Percentiles rank a stretch among this genome's conserved stretches.
Conservation (phyloP, 2,329 filamentous ascomycete species). For the Fonsecaea multimorphosa region DNA sequence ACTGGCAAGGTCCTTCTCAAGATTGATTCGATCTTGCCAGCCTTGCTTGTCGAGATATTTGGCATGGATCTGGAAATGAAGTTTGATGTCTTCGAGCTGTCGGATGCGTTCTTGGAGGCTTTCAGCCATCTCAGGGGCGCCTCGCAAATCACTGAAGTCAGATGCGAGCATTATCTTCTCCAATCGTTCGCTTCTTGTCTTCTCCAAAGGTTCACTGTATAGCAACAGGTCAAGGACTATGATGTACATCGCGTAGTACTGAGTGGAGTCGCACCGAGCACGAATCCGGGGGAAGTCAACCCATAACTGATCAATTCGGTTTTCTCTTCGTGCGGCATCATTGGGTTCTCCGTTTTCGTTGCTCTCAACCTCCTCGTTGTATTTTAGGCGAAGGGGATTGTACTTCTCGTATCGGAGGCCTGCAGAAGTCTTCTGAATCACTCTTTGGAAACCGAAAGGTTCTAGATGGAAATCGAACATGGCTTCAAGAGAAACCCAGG, state of each 20-base stretch:
- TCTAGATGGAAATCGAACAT: slow-evolving; percentile 96
- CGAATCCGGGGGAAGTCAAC: slow-evolving; percentile 94
- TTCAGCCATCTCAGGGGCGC: slow-evolving; percentile 90
- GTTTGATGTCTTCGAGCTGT: slow-evolving; percentile 94
- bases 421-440: slow-evolving; percentile 95
- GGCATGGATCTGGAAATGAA: slow-evolving; percentile 91
- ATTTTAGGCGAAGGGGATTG: slow-evolving; percentile 95
- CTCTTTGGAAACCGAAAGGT: slow-evolving; percentile 96
- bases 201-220: slow-evolving; percentile 95
- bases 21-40: slow-evolving; percentile 86
- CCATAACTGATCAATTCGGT: slow-evolving; percentile 93
- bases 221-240: slow-evolving; percentile 95
- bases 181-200: slow-evolving; percentile 91
- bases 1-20: slow-evolving; percentile 85
- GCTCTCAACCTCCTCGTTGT: slow-evolving; percentile 83
- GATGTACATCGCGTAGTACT: slow-evolving; percentile 98
- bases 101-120: slow-evolving; percentile 89
- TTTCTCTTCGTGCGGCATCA: slow-evolving; percentile 64
- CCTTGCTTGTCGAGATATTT: slow-evolving; percentile 84
- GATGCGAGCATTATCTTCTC: slow-evolving; percentile 99
- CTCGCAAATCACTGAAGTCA: slow-evolving; percentile 95
- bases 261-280: slow-evolving; percentile 93
- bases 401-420: slow-evolving; percentile 96
- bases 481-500: slow-evolving; percentile 97
- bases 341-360: slow-evolving; percentile 49